Base-by-base conservation (phyloP, 257 asterid species). In the Penstemon newberryi region DNA sequence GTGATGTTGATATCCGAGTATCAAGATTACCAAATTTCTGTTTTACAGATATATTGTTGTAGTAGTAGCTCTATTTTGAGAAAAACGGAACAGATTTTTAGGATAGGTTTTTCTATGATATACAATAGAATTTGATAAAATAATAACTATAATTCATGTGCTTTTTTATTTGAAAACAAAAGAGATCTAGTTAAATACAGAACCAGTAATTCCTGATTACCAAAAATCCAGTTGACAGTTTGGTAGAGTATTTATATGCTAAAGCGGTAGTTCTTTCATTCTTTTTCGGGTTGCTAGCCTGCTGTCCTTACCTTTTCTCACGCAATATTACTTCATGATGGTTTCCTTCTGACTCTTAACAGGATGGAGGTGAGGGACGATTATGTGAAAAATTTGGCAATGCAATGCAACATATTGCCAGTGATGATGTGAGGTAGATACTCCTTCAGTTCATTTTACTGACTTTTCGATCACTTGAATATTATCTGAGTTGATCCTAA, bases 301-400 rank as follows among this genome's bases (percentile, higher is more conserved):
- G 58, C 40, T 18, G 9, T 41, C 60, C 46, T 52, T 45, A 47
- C 12, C 36, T 11, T 33, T 63, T 18, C 10, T 9, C 41, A 1
- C 57, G 53, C 50, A 63, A 56, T 45, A 15, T 15, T 15, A 55
- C 33, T 25, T 59, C 33, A 25, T 57, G 51, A 25, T 1, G 33
- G 33, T 25, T 66, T 45, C 63, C 53, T 62, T 66, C 59, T 58
- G 40, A 59, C 47, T 50, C 71, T 41, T 25, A 25, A 70, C 84
- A 93, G 99, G 82, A 82, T 36, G 95, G 95, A 78, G 97, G 89
- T 47, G 99, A 93, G 88, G 98, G 96, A 52, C 84, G 77, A 49
- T 72, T 93, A 50, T 65, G 86, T 70, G 95, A 87, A 72, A 82
- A 79, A 73, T 90, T 80, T 73, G 86, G 84, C 56, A 69, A 69